Percentiles rank a stretch among this genome's conserved stretches.
phyloP scores from a whole-genome alignment of 495 filamentous ascomycete species.

The Amniculicola lignicola region DNA sequence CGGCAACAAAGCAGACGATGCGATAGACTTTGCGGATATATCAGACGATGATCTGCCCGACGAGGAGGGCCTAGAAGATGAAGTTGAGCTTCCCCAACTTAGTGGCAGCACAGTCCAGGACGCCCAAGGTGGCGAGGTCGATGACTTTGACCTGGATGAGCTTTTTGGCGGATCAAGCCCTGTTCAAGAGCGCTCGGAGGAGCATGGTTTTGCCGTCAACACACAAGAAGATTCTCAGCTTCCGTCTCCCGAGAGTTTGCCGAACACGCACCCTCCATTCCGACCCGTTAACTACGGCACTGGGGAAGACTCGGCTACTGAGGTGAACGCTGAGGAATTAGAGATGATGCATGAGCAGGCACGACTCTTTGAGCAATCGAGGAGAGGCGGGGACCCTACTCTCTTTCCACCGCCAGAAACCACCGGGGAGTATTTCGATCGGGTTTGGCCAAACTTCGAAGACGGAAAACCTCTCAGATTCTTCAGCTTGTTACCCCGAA shows the following conservation, averaged over 20 bases:
- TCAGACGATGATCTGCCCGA: constrained; percentile 68
- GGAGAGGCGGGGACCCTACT: constrained; percentile 1
- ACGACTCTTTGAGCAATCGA: constrained; percentile 29
- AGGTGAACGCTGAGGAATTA: constrained; percentile 34
- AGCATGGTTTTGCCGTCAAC: background rate
- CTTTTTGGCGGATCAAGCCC: constrained; percentile 49
- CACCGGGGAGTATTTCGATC: constrained; percentile 63
- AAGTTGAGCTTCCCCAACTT: constrained; percentile 4
- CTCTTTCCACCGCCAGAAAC: constrained; percentile 60
- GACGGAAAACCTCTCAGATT: constrained; percentile 62
- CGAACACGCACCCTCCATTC: constrained; percentile 30
- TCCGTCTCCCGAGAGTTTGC: background rate
- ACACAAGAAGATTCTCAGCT: constrained; percentile 5
- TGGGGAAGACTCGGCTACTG: constrained; percentile 39
- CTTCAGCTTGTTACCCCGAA: constrained; percentile 69
- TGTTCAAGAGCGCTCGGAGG: constrained; percentile 39
- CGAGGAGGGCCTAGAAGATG: constrained; percentile 53
- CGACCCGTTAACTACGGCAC: constrained; percentile 37
- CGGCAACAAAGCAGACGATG: constrained; percentile 74
- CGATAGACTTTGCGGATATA: constrained; percentile 85
- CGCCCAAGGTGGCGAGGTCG: constrained; percentile 16
- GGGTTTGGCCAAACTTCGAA: constrained; percentile 68
- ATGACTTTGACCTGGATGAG: constrained; percentile 34
- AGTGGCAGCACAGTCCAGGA: constrained; percentile 38
- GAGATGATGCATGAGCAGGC: constrained; percentile 32